Evolutionary conservation across 768 basidiomycete species (phyloP).

Genomic region (Mycena indigotica): DNA sequence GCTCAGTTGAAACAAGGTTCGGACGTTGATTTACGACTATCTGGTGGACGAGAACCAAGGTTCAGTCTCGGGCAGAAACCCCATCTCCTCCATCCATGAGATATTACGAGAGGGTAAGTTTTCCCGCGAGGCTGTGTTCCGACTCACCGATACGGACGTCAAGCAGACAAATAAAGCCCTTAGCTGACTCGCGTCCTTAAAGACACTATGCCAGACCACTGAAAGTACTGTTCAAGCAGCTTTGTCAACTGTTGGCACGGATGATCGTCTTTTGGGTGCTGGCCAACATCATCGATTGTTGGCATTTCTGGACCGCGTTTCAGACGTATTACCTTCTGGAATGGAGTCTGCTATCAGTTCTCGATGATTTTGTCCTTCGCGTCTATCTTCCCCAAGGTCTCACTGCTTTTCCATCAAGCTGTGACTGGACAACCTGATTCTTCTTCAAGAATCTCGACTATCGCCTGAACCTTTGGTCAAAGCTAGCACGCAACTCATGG

Average conservation of each 20-base stretch:
- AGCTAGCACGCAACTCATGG: constrained; percentile 82
- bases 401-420: constrained; percentile 81
- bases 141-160: constrained; percentile 86
- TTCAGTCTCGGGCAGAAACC: constrained; percentile 76
- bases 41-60: constrained; percentile 88
- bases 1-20: constrained; percentile 55
- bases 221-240: constrained; percentile 67
- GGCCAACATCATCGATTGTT: constrained; percentile 83
- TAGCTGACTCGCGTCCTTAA: constrained; percentile 77
- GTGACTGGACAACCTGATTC: constrained; percentile 81
- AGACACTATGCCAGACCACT: constrained; percentile 82
- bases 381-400: constrained; percentile 94
- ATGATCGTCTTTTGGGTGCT: constrained; percentile 71
- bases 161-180: constrained; percentile 71
- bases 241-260: constrained; percentile 60
- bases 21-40: constrained; percentile 83
- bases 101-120: constrained; percentile 84
- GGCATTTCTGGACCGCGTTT: constrained; percentile 74
- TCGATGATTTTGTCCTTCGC: constrained; percentile 92
- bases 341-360: constrained; percentile 62
- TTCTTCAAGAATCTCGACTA: constrained; percentile 53
- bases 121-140: constrained; percentile 81
- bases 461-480: constrained; percentile 79
- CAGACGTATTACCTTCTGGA: constrained; percentile 73
- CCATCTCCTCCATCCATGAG: constrained; percentile 92